Evolutionary conservation across 345 rosid genomes (phyloP).

Genomic region (Lagerstroemia speciosa): DNA sequence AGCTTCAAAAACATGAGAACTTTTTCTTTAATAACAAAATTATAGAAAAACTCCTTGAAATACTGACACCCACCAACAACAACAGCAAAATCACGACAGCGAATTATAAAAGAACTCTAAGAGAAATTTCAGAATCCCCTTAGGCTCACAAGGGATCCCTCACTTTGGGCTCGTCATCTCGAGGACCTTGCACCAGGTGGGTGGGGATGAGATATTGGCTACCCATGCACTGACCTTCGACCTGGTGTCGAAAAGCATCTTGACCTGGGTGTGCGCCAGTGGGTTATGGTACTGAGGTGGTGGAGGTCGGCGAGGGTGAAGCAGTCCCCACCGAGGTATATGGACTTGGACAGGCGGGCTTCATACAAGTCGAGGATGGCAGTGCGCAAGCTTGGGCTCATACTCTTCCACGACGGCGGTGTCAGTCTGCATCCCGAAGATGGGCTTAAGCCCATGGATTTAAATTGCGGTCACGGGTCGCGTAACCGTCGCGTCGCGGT

Average conservation of each 20-base stretch:
- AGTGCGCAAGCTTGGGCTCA: slow-evolving; percentile 32
- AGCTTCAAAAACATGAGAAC: too few relatives aligned
- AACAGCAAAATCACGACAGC: neutral
- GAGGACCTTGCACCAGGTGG: slow-evolving; percentile 44
- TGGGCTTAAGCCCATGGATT: too few relatives aligned
- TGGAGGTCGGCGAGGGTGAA: slow-evolving; percentile 19
- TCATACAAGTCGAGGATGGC: slow-evolving; percentile 22
- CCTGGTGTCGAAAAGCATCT: slow-evolving; percentile 15
- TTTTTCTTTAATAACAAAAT: too few relatives aligned
- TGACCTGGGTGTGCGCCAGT: slow-evolving; percentile 5
- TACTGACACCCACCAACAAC: neutral
- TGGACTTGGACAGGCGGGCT: slow-evolving; percentile 15
- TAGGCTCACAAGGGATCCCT: neutral
- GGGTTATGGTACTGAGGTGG: slow-evolving; percentile 13
- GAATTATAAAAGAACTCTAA: too few relatives aligned
- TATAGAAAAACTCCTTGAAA: too few relatives aligned
- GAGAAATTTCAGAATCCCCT: too few relatives aligned
- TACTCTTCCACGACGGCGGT: slow-evolving; percentile 41
- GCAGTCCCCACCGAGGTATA: slow-evolving; percentile 17
- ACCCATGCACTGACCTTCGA: slow-evolving; percentile 31
- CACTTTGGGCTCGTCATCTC: slow-evolving; percentile 20
- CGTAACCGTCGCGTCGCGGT: too few relatives aligned
- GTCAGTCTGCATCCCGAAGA: slow-evolving; percentile 41
- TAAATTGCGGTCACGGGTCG: too few relatives aligned
- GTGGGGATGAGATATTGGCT: slow-evolving; percentile 23